These are phyloP conservation scores for Globomyces sp. DNA, from an alignment of 371 early-diverging fungal genomes.

Conservation along the genomic window DNA sequence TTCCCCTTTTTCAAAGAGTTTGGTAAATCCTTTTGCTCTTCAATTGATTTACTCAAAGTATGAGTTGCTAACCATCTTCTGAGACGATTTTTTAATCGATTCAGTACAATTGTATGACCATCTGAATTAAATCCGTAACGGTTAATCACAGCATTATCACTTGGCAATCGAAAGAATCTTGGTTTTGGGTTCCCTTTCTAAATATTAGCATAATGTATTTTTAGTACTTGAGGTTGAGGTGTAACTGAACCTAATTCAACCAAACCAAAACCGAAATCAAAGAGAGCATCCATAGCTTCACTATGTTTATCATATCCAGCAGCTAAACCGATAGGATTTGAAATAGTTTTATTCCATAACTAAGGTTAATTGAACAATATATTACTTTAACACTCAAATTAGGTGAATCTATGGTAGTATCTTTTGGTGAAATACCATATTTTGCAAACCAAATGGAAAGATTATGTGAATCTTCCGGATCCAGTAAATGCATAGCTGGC, in stretches of 20 bases:
- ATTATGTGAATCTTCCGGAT: slow-evolving; percentile 71
- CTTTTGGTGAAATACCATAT: slow-evolving; percentile 57
- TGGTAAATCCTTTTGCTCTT: neutral
- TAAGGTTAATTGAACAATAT: slow-evolving; percentile 16
- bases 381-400: slow-evolving; percentile 50
- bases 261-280: slow-evolving; percentile 77
- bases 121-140: slow-evolving; percentile 87
- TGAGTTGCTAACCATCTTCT: slow-evolving; percentile 54
- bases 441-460: slow-evolving; percentile 57
- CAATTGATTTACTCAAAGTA: slow-evolving; percentile 27
- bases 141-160: slow-evolving; percentile 75
- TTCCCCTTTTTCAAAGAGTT: slow-evolving; percentile 44
- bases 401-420: slow-evolving; percentile 42
- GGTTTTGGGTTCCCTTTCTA: slow-evolving; percentile 78
- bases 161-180: slow-evolving; percentile 71
- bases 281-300: slow-evolving; percentile 74
- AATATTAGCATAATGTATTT: neutral
- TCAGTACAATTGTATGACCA: slow-evolving; percentile 48
- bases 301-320: slow-evolving; percentile 89
- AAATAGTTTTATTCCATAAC: slow-evolving; percentile 64
- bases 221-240: slow-evolving; percentile 67
- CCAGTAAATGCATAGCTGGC: slow-evolving; percentile 64
- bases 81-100: slow-evolving; percentile 63
- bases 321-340: slow-evolving; percentile 79
- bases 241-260: slow-evolving; percentile 86